These are phyloP conservation scores for Chlorella sp. DNA, from an alignment of 139 green algal species.

Conservation along the genomic window DNA sequence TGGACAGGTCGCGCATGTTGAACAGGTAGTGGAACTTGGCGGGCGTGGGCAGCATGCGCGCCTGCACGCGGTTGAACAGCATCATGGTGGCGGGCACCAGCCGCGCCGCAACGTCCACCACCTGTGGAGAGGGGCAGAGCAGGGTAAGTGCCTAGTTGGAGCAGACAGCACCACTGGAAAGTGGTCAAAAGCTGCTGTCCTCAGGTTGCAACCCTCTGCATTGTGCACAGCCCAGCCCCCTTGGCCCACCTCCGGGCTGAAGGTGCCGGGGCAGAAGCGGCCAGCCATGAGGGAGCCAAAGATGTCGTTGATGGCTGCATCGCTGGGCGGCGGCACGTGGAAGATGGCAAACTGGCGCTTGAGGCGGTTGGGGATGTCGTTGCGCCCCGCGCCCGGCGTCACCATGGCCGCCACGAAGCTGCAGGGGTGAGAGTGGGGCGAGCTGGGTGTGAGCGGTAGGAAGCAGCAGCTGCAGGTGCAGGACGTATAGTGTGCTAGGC, in stretches of 20 bases:
- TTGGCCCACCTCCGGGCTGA: constrained; percentile 14
- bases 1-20: constrained; percentile 96
- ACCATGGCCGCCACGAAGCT: constrained; percentile 94
- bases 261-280: constrained; percentile 58
- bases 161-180: too few relatives aligned
- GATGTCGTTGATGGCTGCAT: constrained; percentile 90
- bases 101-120: constrained; percentile 72
- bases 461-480: too few relatives aligned
- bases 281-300: constrained; percentile 86
- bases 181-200: too few relatives aligned
- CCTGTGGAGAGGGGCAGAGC: constrained; percentile 4
- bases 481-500: too few relatives aligned
- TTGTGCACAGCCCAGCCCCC: too few relatives aligned
- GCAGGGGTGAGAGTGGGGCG: background rate
- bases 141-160: too few relatives aligned
- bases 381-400: constrained; percentile 89
- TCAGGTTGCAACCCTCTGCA: too few relatives aligned
- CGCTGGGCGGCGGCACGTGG: constrained; percentile 87
- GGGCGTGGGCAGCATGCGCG: constrained; percentile 93
- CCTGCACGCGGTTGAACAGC: constrained; percentile 85
- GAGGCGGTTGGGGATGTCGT: constrained; percentile 95
- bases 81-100: constrained; percentile 78
- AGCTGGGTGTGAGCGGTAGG: too few relatives aligned
- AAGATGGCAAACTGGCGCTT: constrained; percentile 96
- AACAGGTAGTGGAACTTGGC: constrained; percentile 98